Evolutionary conservation across 2,329 filamentous ascomycete genomes (phyloP), one percentile per base, ranked within the genome.

Genomic region (Hymenoscyphus fructigenus): DNA sequence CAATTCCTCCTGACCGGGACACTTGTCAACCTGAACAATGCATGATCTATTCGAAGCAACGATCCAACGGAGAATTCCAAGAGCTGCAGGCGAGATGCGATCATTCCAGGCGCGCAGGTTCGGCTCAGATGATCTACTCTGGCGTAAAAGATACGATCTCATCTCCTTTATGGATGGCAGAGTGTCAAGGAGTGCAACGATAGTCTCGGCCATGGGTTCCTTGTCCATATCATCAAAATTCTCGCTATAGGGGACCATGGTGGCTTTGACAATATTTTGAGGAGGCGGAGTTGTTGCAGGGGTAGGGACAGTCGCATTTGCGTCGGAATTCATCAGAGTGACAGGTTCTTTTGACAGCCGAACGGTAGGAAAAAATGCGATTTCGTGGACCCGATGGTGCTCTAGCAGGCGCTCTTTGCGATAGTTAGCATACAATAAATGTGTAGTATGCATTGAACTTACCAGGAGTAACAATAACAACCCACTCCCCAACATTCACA

Each of bases 31-130:
- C 70, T 94, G 88, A 57, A 94, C 82, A 66, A 97, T 95, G 70
- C 89, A 93, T 0, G 93, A 94, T 57, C 92, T 84, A 72, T 97
- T 97, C 0, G 93, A 96, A 0, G 93, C 91, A 65, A 97, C 86
- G 66, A 97, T 91, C 93, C 93, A 97, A 60, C 91, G 85, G 23
- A 97, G 79, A 0, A 96, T 77, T 23, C 87, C 85, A 2, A 91
- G 77, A 0, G 88, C 85, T 6, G 90, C 84, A 1, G 86, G 84
- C 0, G 88, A 85, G 10, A 97, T 82, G 20, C 82, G 78, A 26
- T 85, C 80, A 68, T 78, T 76, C 88, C 88, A 91, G 57, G 74
- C 72, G 79, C 79, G 50, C 76, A 79, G 71, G 53, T 57, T 72
- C 29, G 74, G 73, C n/a, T 73, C 70, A 9, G 69, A 66, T 17